These are phyloP conservation scores for Excoecaria agallocha DNA, from an alignment of 345 rosid genomes.

Conservation along the genomic window DNA sequence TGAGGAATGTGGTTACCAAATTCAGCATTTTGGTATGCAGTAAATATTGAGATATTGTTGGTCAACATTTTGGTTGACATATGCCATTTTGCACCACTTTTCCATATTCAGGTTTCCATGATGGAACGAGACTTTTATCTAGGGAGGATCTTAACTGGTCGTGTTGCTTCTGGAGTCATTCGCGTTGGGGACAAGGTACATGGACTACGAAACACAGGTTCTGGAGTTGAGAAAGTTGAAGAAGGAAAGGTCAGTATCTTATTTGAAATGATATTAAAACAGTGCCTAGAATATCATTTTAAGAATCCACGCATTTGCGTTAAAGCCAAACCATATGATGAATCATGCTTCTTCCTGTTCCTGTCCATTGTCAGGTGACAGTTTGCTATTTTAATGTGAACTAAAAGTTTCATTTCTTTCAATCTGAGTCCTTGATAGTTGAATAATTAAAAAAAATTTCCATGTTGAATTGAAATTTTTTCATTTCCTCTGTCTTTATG, in stretches of 20 bases:
- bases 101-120: slow-evolving; percentile 76
- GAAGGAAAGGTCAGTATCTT: slow-evolving; percentile 78
- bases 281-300: slow-evolving; percentile 9
- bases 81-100: not conserved
- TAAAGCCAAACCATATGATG: not conserved
- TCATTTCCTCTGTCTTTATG: not conserved
- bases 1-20: too few species aligned
- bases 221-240: slow-evolving; percentile 79
- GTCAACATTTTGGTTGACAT: not conserved
- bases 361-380: too few species aligned
- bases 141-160: slow-evolving; percentile 93
- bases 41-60: not conserved
- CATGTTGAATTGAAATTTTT: not conserved
- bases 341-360: not conserved
- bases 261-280: not conserved
- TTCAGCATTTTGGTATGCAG: too few species aligned
- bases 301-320: not conserved
- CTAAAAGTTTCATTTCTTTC: not conserved
- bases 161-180: slow-evolving; percentile 68
- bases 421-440: not conserved
- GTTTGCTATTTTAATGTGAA: not conserved
- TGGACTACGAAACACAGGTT: slow-evolving; percentile 64
- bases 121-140: slow-evolving; percentile 92
- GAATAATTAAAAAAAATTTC: not conserved
- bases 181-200: slow-evolving; percentile 79